A percentile compares a stretch with the other conserved stretches of the same genome.
Conservation (phyloP, 2,329 filamentous ascomycete species). For the Teratosphaeria destructans region DNA sequence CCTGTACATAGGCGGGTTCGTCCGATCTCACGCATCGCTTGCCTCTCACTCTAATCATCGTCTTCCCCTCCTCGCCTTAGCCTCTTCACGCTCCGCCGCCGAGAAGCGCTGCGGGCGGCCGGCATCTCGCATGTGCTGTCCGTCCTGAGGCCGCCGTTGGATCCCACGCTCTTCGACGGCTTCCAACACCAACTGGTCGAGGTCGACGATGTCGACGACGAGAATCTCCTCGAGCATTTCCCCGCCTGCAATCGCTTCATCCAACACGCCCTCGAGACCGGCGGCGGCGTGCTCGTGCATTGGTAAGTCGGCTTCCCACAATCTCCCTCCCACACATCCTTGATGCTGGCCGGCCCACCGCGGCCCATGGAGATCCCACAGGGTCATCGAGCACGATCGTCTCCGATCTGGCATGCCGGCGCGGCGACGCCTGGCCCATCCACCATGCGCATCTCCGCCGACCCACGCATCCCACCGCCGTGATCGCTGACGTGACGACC, state of each 20-base stretch:
- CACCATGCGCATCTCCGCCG: conserved; percentile 24
- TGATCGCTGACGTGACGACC: conserved; percentile 3
- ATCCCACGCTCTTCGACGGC: conserved; percentile 46
- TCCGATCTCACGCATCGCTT: conserved; percentile 9
- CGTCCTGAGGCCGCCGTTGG: conserved; percentile 54
- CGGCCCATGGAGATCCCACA: too few species aligned
- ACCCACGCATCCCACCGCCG: background rate
- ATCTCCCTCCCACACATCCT: too few species aligned
- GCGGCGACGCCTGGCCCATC: background rate
- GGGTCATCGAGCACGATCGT: too few species aligned
- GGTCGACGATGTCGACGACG: conserved; percentile 82
- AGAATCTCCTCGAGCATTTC: conserved; percentile 75
- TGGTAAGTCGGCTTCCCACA: conserved; percentile 45
- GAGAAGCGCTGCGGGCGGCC: conserved; percentile 56
- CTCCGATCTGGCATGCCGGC: background rate
- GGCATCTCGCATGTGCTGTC: conserved; percentile 89
- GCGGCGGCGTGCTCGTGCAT: conserved; percentile 56
- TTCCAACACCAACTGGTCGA: conserved; percentile 64
- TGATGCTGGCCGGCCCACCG: too few species aligned
- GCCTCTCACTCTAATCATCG: conserved; percentile 18
- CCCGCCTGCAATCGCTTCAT: conserved; percentile 74
- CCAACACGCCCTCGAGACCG: conserved; percentile 56
- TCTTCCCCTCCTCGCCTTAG: conserved; percentile 34
- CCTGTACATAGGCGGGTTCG: conserved; percentile 71
- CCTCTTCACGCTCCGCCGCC: conserved; percentile 66